Conservation (phyloP, 768 basidiomycete genomes). For the Phaffia australis region DNA sequence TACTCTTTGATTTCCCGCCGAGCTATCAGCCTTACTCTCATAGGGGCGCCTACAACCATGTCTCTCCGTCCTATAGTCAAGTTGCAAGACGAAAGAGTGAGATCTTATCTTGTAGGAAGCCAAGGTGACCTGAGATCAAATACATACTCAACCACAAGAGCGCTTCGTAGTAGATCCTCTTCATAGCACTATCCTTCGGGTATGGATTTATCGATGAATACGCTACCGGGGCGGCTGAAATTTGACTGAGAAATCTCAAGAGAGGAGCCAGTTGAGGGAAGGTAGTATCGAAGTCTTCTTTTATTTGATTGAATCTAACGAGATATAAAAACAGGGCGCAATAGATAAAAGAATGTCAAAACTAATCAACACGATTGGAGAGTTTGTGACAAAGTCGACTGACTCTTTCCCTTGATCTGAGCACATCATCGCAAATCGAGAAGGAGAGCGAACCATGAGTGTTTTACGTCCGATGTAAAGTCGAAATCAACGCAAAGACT, state of each 20-base stretch:
- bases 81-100: no score
- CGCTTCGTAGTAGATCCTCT: constrained; percentile 57
- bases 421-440: constrained; percentile 9
- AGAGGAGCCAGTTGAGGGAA: constrained; percentile 63
- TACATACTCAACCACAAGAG: constrained; percentile 84
- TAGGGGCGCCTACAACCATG: constrained; percentile 70
- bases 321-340: constrained; percentile 17
- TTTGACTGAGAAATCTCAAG: constrained; percentile 58
- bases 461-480: constrained; percentile 42
- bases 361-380: constrained; percentile 24
- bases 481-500: constrained; percentile 45
- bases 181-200: constrained; percentile 46
- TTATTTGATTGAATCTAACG: constrained; percentile 48
- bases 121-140: not conserved
- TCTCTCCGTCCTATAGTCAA: constrained; percentile 38
- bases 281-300: constrained; percentile 50
- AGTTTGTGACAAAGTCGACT: not conserved
- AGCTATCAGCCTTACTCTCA: constrained; percentile 73
- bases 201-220: constrained; percentile 50
- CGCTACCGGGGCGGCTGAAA: constrained; percentile 69
- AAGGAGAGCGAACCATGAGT: constrained; percentile 36
- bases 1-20: constrained; percentile 60
- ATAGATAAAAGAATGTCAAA: constrained; percentile 26
- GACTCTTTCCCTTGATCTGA: constrained; percentile 16
- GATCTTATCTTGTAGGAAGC: no score